Percentiles rank a stretch among this genome's conserved stretches.
Evolutionary conservation across 352 stramenopile genomes (phyloP).

Genomic region (Saprolegnia diclina): DNA sequence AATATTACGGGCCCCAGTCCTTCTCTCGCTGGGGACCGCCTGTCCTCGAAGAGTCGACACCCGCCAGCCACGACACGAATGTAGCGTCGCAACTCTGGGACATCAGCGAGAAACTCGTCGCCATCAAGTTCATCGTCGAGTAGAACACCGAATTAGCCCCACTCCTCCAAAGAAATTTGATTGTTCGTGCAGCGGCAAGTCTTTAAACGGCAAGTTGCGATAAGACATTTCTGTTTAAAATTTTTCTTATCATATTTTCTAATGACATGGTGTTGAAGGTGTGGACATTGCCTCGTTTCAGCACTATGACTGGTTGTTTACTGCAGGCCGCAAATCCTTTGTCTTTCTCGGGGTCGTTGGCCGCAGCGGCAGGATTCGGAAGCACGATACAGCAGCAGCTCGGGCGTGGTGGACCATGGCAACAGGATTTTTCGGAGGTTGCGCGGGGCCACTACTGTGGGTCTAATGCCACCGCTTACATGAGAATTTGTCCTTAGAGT

Average conservation of each 20-base stretch:
- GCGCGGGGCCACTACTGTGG: no score
- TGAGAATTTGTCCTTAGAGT: no score
- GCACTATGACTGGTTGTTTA: no score
- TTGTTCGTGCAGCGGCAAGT: no score
- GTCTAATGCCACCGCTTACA: no score
- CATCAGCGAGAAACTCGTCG: not conserved
- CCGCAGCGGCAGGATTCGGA: not conserved
- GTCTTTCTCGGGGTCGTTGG: not conserved
- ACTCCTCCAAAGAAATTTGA: no score
- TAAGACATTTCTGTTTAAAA: no score
- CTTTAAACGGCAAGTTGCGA: no score
- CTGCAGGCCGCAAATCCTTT: not conserved
- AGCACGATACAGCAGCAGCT: not conserved
- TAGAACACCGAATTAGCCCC: not conserved
- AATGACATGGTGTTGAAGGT: no score
- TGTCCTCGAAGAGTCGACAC: not conserved
- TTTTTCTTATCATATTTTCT: no score
- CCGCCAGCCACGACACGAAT: not conserved
- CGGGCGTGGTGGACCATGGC: not conserved
- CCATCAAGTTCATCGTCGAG: not conserved
- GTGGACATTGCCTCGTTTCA: no score
- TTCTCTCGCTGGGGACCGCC: not conserved
- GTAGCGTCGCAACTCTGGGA: not conserved
- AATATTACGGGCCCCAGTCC: not conserved
- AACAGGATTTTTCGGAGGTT: not conserved